Conservation (phyloP, 139 green algal species). For the Closterium sp. region DNA sequence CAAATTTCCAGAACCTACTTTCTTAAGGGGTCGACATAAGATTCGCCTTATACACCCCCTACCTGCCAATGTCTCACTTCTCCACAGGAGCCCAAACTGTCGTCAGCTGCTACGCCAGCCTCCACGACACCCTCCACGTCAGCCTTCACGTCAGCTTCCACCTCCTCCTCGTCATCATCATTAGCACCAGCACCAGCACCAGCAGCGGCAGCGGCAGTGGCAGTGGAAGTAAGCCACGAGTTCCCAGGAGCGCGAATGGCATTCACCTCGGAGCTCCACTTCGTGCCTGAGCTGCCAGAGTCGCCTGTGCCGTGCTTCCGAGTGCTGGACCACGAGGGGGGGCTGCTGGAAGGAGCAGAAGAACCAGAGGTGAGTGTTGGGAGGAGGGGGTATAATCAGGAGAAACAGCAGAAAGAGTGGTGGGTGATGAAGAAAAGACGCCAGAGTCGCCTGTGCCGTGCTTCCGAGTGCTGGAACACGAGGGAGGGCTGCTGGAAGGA, state of each 20-base stretch:
- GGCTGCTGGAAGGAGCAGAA: background rate
- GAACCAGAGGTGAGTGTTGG: background rate
- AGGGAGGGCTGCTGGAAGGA: background rate
- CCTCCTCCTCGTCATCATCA: background rate
- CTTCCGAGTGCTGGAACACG: constrained; percentile 4
- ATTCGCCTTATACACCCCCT: no score
- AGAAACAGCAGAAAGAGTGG: no score
- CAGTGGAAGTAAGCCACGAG: background rate
- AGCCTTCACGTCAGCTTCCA: background rate
- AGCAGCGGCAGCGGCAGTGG: no score
- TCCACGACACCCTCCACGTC: background rate
- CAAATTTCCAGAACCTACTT: no score
- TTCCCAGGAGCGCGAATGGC: background rate
- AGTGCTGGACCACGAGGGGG: background rate
- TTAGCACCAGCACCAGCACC: background rate
- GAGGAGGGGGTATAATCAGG: no score
- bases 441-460: background rate
- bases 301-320: constrained; percentile 1
- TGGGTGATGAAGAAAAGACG: no score
- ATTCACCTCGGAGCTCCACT: background rate
- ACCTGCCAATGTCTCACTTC: background rate
- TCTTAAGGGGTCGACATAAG: no score
- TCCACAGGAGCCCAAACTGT: background rate
- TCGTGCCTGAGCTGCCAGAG: background rate
- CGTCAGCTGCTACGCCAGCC: background rate